These are phyloP conservation scores for Epichloe glyceriae DNA, from an alignment of 2,329 filamentous ascomycete species.

Conservation along the genomic window DNA sequence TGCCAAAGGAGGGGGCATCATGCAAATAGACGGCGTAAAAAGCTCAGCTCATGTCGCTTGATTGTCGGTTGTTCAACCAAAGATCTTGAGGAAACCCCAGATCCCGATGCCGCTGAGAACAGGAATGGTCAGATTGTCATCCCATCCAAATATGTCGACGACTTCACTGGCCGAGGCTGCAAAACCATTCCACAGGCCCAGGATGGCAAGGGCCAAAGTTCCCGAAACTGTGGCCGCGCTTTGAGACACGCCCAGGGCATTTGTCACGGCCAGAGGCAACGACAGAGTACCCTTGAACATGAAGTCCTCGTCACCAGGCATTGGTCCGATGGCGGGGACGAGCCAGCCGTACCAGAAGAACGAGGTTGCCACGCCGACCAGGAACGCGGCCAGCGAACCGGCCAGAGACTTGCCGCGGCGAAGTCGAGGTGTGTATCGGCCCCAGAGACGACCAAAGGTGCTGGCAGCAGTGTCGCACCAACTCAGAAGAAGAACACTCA, in stretches of 20 bases:
- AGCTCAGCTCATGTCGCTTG: neutral
- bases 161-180: conserved; percentile 82
- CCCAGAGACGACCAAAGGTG: conserved; percentile 84
- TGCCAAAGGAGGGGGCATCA: too few species aligned
- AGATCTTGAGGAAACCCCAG: conserved; percentile 82
- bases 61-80: conserved; percentile 38
- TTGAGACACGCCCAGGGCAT: conserved; percentile 47
- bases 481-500: conserved; percentile 79
- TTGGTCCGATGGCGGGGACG: conserved; percentile 53
- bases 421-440: conserved; percentile 75
- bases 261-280: conserved; percentile 49
- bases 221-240: conserved; percentile 53
- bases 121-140: conserved; percentile 96
- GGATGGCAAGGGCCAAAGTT: conserved; percentile 57
- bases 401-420: conserved; percentile 84
- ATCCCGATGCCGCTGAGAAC: conserved; percentile 79
- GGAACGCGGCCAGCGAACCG: conserved; percentile 71
- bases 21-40: too few species aligned
- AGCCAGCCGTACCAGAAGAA: conserved; percentile 81
- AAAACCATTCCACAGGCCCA: conserved; percentile 81
- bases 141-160: conserved; percentile 83
- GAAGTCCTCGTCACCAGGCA: conserved; percentile 54
- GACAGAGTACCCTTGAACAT: conserved; percentile 69
- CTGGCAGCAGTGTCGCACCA: conserved; percentile 98
- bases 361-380: conserved; percentile 72